Percentiles rank a stretch among this genome's conserved stretches.
Evolutionary conservation across 139 green algal genomes (phyloP).

Genomic region (Pseudopediastrum boryanum): DNA sequence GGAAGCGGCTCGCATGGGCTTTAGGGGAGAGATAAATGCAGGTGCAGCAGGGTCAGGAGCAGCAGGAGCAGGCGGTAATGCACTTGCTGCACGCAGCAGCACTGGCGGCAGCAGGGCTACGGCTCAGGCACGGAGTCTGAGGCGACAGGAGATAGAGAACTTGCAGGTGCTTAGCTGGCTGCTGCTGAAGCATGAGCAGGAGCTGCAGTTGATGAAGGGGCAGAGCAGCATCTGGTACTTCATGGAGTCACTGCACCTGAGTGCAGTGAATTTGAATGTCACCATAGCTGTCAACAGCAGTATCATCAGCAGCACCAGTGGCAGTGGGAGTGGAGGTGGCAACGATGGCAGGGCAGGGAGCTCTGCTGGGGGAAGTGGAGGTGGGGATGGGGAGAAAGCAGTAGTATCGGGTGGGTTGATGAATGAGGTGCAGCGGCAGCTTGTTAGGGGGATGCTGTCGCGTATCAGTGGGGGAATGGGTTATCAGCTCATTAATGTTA

Average conservation of each 20-base stretch:
- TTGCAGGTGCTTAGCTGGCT: conserved; percentile 58
- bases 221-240: conserved; percentile 75
- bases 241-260: conserved; percentile 40
- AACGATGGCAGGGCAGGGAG: background rate
- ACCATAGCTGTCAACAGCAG: conserved; percentile 78
- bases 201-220: conserved; percentile 70
- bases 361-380: background rate
- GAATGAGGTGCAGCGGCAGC: conserved; percentile 40
- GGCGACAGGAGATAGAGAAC: background rate
- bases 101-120: conserved; percentile 2
- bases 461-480: conserved; percentile 67
- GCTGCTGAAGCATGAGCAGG: conserved; percentile 57
- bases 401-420: background rate
- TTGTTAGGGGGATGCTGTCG: conserved; percentile 50
- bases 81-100: background rate
- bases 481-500: conserved; percentile 90
- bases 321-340: background rate
- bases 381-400: background rate
- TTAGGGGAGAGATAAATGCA: background rate
- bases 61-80: background rate
- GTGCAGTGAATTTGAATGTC: conserved; percentile 60
- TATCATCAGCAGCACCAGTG: conserved; percentile 34
- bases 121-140: background rate
- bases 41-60: background rate
- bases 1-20: background rate